Conservation (phyloP, 2,329 filamentous ascomycete species). For the Trichoderma pleuroti region DNA sequence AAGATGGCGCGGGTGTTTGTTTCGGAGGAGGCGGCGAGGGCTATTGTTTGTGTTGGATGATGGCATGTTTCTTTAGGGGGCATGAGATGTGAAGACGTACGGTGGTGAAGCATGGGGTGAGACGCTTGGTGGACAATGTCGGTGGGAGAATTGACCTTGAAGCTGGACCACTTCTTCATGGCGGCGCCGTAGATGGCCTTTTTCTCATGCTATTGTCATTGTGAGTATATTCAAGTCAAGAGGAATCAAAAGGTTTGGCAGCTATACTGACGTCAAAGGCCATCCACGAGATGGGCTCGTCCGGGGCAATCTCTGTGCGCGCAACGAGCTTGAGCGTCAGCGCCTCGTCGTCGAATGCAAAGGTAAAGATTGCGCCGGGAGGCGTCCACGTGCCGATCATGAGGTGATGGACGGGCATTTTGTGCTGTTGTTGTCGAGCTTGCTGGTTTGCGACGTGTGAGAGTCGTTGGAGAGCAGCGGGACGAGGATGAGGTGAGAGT, state of each 20-base stretch:
- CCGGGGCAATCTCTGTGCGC: constrained; percentile 73
- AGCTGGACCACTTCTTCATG: constrained; percentile 92
- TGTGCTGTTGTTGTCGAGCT: not conserved
- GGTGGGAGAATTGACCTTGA: constrained; percentile 69
- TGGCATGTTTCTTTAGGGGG: not conserved
- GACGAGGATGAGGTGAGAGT: not conserved
- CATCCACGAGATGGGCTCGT: constrained; percentile 93
- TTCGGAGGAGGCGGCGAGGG: constrained; percentile 61
- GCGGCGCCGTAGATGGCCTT: constrained; percentile 85
- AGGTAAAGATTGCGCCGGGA: constrained; percentile 84
- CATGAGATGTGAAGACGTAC: constrained; percentile 46
- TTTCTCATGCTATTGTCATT: constrained; percentile 60
- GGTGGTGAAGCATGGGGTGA: constrained; percentile 71
- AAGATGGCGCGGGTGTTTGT: constrained; percentile 89
- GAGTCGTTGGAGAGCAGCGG: not conserved
- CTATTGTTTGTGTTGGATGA: constrained; percentile 38
- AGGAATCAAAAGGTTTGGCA: not conserved
- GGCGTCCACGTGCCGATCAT: constrained; percentile 93
- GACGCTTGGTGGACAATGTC: constrained; percentile 73
- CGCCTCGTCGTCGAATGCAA: constrained; percentile 80
- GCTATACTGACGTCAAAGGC: constrained; percentile 67
- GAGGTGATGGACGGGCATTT: constrained; percentile 76
- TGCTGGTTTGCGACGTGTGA: not conserved
- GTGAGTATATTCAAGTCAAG: not conserved
- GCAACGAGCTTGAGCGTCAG: constrained; percentile 72